Evolutionary conservation across 1,284 basidiomycete genomes (phyloP).

Genomic region (Moesziomyces parantarcticus): DNA sequence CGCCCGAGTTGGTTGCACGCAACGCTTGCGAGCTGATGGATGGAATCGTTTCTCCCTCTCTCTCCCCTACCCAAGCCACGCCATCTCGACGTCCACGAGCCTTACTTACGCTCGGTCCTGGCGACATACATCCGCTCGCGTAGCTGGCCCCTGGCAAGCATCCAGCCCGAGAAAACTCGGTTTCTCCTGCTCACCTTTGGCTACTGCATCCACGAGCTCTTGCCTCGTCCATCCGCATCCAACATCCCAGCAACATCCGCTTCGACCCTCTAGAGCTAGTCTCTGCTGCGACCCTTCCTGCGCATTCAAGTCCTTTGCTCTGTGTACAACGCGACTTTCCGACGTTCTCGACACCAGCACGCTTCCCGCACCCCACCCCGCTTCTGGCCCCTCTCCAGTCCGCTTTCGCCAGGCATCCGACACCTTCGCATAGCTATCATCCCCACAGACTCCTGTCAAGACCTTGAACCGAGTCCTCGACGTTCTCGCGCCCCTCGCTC

Average conservation of each 20-base stretch:
- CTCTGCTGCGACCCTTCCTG: not conserved
- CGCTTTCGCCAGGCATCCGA: not conserved
- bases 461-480: no score
- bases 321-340: not conserved
- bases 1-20: constrained; percentile 1
- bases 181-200: not conserved
- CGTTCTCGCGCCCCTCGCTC: no score
- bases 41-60: not conserved
- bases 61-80: constrained; percentile 3
- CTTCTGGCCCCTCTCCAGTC: not conserved
- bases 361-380: not conserved
- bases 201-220: not conserved
- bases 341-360: not conserved
- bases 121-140: constrained; percentile 2
- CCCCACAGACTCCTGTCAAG: no score
- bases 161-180: not conserved
- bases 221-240: not conserved
- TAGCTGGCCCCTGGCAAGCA: not conserved
- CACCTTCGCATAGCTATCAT: no score
- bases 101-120: not conserved
- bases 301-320: no score
- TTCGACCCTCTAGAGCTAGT: not conserved
- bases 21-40: constrained; percentile 1
- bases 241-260: not conserved
- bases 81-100: constrained; percentile 3